phyloP scores from a whole-genome alignment of 495 filamentous ascomycete genomes.

The Astrothelium macrocarpum region DNA sequence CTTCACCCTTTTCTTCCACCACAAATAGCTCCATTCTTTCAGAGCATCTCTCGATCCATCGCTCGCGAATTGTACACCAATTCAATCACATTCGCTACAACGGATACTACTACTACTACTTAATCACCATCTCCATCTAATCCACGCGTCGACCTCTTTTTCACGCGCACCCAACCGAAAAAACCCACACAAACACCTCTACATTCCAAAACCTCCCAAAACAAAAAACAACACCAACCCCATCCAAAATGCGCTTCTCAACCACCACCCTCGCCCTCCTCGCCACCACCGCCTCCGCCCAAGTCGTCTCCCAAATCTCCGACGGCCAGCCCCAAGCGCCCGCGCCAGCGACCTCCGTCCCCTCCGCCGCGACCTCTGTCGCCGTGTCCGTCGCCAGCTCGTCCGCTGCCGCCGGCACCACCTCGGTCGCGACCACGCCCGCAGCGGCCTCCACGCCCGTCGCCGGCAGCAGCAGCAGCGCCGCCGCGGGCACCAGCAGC shows the following conservation, averaged over 20 bases:
- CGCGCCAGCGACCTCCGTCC: background rate
- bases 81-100: background rate
- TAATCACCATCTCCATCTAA: background rate
- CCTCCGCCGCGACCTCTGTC: background rate
- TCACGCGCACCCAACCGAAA: background rate
- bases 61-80: background rate
- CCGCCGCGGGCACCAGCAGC: background rate
- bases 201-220: too few relatives aligned
- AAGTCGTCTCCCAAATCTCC: background rate
- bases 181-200: too few relatives aligned
- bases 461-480: too few relatives aligned
- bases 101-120: background rate
- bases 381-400: background rate
- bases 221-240: background rate
- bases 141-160: background rate
- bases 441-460: too few relatives aligned
- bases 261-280: background rate
- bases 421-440: too few relatives aligned
- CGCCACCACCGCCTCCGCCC: conserved; percentile 1
- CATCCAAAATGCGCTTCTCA: background rate
- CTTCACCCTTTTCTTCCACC: background rate
- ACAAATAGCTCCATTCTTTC: too few relatives aligned
- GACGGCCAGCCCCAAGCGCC: conserved; percentile 2
- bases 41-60: background rate
- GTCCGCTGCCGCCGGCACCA: background rate